Evolutionary conservation across 371 early-diverging fungal species (phyloP).

Genomic region (Lichtheimia hyalospora): DNA sequence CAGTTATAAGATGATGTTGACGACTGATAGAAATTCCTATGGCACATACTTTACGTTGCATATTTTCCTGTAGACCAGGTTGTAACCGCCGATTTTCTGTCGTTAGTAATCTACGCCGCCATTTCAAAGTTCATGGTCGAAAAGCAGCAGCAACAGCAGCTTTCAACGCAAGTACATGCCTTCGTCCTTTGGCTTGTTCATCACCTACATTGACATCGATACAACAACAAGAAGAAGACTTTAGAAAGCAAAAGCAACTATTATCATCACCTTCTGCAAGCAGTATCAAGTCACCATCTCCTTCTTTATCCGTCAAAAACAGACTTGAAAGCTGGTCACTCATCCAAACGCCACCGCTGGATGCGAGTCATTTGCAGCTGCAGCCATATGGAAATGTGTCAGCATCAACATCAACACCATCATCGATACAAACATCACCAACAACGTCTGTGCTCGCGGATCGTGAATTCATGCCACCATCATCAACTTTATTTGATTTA

Average conservation of each 20-base stretch:
- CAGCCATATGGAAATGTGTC: too few relatives aligned
- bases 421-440: too few relatives aligned
- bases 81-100: slow-evolving; percentile 10
- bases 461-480: too few relatives aligned
- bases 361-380: too few relatives aligned
- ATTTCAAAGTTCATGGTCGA: slow-evolving; percentile 10
- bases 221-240: not conserved
- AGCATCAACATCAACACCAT: too few relatives aligned
- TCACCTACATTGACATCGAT: not conserved
- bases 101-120: slow-evolving; percentile 14
- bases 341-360: too few relatives aligned
- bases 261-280: not conserved
- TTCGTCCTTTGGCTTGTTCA: not conserved
- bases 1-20: not conserved
- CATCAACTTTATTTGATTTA: too few relatives aligned
- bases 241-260: not conserved
- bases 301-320: slow-evolving; percentile 2
- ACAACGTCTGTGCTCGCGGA: too few relatives aligned
- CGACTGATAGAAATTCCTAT: not conserved
- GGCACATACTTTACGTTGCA: not conserved
- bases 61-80: not conserved
- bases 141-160: not conserved
- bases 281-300: not conserved
- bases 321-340: too few relatives aligned
- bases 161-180: not conserved